Conservation (phyloP, 805 yeast species). For the Dipodascus geniculatus region DNA sequence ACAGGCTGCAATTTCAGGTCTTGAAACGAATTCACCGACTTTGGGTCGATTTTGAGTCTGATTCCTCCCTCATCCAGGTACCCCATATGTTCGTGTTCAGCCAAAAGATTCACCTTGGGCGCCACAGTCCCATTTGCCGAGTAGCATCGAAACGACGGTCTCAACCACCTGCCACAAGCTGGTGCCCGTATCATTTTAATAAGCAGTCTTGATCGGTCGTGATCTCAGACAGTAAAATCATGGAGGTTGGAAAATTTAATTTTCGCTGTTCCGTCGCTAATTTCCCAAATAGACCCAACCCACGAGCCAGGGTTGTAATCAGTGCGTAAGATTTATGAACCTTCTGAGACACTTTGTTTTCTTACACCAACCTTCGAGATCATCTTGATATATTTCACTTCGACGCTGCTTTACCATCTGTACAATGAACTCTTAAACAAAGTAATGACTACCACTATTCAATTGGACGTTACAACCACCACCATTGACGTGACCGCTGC, state of each 20-base stretch:
- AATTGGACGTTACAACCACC: background rate
- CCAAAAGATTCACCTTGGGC: too few relatives aligned
- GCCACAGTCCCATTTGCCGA: background rate
- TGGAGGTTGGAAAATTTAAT: background rate
- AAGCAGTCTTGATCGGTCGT: too few relatives aligned
- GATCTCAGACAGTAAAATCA: background rate
- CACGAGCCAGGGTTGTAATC: background rate
- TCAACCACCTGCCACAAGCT: background rate
- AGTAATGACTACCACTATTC: background rate
- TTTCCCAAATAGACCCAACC: background rate
- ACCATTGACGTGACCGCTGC: background rate
- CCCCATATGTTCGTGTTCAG: background rate
- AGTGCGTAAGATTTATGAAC: too few relatives aligned
- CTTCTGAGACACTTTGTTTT: too few relatives aligned
- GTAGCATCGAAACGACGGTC: background rate
- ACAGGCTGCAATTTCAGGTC: conserved; percentile 13
- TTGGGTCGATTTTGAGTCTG: conserved; percentile 17
- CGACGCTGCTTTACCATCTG: too few relatives aligned
- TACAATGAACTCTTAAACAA: background rate
- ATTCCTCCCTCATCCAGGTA: background rate
- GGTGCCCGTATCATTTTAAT: background rate
- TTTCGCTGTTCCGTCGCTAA: too few relatives aligned
- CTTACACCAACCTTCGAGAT: background rate
- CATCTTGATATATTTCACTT: too few relatives aligned
- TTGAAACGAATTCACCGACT: conserved; percentile 11